phyloP scores from a whole-genome alignment of 768 basidiomycete genomes.

The Russula lepida region DNA sequence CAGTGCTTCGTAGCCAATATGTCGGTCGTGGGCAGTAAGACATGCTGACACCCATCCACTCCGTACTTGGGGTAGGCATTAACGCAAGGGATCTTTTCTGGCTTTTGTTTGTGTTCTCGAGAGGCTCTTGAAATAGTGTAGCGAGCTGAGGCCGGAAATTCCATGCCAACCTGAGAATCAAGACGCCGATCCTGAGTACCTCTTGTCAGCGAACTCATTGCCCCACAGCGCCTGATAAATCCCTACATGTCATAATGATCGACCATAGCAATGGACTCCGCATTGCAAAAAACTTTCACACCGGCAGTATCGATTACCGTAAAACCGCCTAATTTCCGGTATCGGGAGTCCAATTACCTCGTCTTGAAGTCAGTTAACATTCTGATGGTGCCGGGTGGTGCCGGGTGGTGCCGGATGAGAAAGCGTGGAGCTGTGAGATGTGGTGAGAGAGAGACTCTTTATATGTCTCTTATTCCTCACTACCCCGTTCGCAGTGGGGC shows the following conservation, averaged over 20 bases:
- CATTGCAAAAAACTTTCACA: not conserved
- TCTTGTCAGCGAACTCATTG: not conserved
- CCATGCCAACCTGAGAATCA: not conserved
- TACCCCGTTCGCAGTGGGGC: too few relatives aligned
- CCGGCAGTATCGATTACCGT: not conserved
- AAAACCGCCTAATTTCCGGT: not conserved
- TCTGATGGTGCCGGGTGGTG: not conserved
- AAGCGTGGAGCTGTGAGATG: too few relatives aligned
- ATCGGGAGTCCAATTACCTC: not conserved
- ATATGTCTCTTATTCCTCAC: too few relatives aligned
- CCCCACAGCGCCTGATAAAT: not conserved
- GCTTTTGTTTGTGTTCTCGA: not conserved
- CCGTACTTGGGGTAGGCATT: not conserved
- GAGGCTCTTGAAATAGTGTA: too few relatives aligned
- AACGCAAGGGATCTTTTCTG: not conserved
- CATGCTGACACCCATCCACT: not conserved
- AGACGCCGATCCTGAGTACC: not conserved
- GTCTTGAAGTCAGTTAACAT: not conserved
- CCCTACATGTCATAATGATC: not conserved
- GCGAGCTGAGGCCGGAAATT: not conserved
- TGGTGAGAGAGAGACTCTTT: too few relatives aligned
- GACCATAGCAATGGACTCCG: not conserved
- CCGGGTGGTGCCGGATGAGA: too few relatives aligned
- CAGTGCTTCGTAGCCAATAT: not conserved
- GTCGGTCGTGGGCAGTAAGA: not conserved